Conservation (phyloP, 768 basidiomycete species). For the Russula foetens region DNA sequence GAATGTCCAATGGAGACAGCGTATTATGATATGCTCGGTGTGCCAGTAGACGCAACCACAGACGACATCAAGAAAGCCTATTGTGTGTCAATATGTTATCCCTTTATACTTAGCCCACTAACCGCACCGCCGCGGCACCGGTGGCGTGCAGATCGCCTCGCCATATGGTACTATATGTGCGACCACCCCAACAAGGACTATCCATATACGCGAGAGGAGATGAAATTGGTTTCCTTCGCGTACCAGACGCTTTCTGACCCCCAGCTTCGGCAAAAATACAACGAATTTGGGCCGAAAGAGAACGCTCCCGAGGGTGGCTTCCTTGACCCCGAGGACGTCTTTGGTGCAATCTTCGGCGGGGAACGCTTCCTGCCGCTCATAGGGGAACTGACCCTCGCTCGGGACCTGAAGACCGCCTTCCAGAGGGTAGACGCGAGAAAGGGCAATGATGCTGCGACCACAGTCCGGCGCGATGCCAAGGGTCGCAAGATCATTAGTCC, state of each 20-base stretch:
- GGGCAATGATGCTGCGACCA: slow-evolving; percentile 30
- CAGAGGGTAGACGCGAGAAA: slow-evolving; percentile 74
- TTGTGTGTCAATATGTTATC: no score
- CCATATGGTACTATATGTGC: no score
- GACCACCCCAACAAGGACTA: slow-evolving; percentile 90
- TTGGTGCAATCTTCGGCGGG: slow-evolving; percentile 80
- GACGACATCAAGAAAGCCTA: no score
- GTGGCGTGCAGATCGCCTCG: slow-evolving; percentile 50
- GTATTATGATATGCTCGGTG: slow-evolving; percentile 85
- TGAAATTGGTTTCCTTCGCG: no score
- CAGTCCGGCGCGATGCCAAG: slow-evolving; percentile 42
- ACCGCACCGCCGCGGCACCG: no score
- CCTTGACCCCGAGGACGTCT: slow-evolving; percentile 74
- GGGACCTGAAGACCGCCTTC: slow-evolving; percentile 87
- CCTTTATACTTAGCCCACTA: background rate
- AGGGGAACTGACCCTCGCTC: slow-evolving; percentile 77
- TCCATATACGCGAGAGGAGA: slow-evolving; percentile 72
- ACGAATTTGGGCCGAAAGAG: slow-evolving; percentile 78
- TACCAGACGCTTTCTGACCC: no score
- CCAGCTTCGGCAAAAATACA: no score
- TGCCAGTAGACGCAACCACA: no score
- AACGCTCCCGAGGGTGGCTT: slow-evolving; percentile 76
- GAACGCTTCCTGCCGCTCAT: no score
- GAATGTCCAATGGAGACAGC: slow-evolving; percentile 79
- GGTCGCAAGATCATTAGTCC: slow-evolving; percentile 34